A percentile compares a stretch with the other conserved stretches of the same genome.
Conservation (phyloP, 352 stramenopile genomes). For the Pythium vanterpoolii region DNA sequence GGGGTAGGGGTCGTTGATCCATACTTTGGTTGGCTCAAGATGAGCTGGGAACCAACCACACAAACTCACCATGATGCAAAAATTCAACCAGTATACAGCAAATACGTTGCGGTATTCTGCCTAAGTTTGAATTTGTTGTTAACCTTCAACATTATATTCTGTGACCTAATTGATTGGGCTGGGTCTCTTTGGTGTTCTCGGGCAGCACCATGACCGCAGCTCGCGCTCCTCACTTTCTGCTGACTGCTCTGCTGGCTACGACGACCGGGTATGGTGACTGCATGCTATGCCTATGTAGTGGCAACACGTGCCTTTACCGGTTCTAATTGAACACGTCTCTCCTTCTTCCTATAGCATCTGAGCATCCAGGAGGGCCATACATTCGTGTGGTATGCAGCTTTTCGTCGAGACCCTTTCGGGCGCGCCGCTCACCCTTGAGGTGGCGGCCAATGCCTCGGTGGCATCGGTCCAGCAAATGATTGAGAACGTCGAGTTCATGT, state of each 20-base stretch:
- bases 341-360: conserved; percentile 56
- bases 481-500: conserved; percentile 94
- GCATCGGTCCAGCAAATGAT: conserved; percentile 92
- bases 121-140: background rate
- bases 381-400: conserved; percentile 93
- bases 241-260: conserved; percentile 90
- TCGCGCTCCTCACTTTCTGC: conserved; percentile 81
- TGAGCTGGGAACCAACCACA: background rate
- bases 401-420: conserved; percentile 90
- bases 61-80: background rate
- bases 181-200: background rate
- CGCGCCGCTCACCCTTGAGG: conserved; percentile 72
- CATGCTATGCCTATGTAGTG: background rate
- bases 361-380: conserved; percentile 89
- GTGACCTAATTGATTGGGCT: conserved; percentile 16
- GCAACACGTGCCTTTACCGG: background rate
- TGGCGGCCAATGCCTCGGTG: conserved; percentile 88
- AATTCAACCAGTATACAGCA: conserved; percentile 1
- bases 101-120: background rate
- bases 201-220: background rate
- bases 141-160: background rate
- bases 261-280: conserved; percentile 53
- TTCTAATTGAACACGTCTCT: background rate
- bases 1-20: background rate
- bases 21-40: conserved; percentile 19